phyloP scores from a whole-genome alignment of 768 basidiomycete species.

The Imleria badia region DNA sequence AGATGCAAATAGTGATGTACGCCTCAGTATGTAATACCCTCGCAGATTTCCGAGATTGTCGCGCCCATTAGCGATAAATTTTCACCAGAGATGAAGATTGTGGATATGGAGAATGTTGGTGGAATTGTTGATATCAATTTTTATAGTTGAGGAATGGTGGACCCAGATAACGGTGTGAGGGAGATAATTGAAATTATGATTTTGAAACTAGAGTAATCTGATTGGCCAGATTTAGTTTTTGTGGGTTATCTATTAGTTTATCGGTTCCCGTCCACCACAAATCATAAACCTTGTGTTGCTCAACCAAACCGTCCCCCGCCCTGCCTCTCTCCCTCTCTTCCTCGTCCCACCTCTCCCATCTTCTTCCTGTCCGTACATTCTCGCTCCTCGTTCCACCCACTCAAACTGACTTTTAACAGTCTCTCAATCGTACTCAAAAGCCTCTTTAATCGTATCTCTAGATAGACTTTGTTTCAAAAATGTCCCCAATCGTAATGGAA shows the following conservation, averaged over 20 bases:
- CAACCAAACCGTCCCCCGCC: conserved; percentile 10
- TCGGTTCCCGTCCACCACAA: conserved; percentile 38
- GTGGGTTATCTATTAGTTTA: conserved; percentile 38
- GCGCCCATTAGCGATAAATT: conserved; percentile 31
- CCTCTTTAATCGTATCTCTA: conserved; percentile 35
- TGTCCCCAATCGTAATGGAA: conserved; percentile 62
- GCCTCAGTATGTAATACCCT: conserved; percentile 27
- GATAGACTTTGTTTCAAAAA: conserved; percentile 33
- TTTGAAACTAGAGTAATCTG: conserved; percentile 34
- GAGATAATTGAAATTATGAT: conserved; percentile 21
- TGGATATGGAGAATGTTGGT: not conserved
- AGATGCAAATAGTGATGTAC: conserved; percentile 17
- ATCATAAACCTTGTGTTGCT: conserved; percentile 36
- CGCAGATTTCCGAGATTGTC: conserved; percentile 30
- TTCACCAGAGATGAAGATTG: conserved; percentile 21
- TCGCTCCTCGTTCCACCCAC: not conserved
- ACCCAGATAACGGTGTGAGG: not conserved
- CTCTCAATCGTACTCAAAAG: conserved; percentile 20
- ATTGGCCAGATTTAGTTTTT: conserved; percentile 35
- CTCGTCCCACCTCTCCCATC: not conserved
- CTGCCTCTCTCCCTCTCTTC: not conserved
- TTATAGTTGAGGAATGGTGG: not conserved
- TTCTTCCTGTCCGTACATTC: not conserved
- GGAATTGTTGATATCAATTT: not conserved
- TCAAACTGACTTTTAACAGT: conserved; percentile 17